phyloP scores from a whole-genome alignment of 2,329 filamentous ascomycete genomes.

The Laburnicola sp. region DNA sequence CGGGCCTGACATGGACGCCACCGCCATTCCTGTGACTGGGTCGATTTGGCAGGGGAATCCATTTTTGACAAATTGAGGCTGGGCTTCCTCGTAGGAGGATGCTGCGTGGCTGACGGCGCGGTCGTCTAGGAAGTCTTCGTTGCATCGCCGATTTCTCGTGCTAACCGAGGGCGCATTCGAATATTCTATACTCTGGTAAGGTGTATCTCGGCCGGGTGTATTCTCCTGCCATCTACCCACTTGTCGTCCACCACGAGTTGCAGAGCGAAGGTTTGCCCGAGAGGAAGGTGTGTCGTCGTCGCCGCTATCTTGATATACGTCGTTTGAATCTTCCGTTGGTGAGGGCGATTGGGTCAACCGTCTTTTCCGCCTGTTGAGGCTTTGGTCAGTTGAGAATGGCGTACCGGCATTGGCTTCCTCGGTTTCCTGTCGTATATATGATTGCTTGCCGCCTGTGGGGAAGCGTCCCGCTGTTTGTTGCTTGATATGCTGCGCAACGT shows the following conservation, averaged over 20 bases:
- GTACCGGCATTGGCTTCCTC: no score
- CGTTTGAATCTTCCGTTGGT: background rate
- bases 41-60: background rate
- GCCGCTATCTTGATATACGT: background rate
- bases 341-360: no score
- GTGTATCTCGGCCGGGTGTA: background rate
- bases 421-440: no score
- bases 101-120: no score
- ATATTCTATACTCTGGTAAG: background rate
- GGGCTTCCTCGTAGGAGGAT: background rate
- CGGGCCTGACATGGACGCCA: background rate
- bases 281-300: background rate
- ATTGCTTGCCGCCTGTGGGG: no score
- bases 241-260: background rate
- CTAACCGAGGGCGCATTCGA: background rate
- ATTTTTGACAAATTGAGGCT: background rate
- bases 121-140: no score
- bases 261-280: background rate
- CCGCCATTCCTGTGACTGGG: background rate
- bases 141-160: background rate
- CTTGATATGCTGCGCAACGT: no score
- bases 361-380: background rate
- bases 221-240: background rate
- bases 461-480: no score
- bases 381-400: no score